These are phyloP conservation scores for Cutaneotrichosporon dermatis DNA, from an alignment of 1,284 basidiomycete genomes.

Conservation along the genomic window DNA sequence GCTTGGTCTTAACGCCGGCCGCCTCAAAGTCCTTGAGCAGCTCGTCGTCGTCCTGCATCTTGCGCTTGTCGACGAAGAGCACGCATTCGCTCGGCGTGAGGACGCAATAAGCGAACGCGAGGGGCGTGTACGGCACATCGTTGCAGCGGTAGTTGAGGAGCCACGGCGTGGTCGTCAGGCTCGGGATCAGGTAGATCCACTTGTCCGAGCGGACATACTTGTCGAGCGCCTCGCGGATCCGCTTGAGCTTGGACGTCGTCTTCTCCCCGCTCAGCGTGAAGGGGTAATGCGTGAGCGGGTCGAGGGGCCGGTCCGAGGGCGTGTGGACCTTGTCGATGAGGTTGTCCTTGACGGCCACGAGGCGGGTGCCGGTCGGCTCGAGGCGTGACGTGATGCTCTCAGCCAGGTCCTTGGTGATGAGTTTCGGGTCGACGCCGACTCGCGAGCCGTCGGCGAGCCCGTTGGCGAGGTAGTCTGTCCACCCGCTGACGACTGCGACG, in stretches of 20 bases:
- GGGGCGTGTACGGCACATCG: constrained; percentile 80
- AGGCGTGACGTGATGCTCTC: constrained; percentile 24
- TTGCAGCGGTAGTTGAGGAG: constrained; percentile 72
- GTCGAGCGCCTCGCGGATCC: constrained; percentile 36
- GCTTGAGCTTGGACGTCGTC: constrained; percentile 31
- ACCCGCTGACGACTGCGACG: constrained; percentile 56
- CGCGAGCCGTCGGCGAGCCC: constrained; percentile 57
- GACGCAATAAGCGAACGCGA: constrained; percentile 80
- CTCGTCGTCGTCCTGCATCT: constrained; percentile 35
- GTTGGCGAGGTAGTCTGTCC: constrained; percentile 70
- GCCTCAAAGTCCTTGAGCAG: constrained; percentile 40
- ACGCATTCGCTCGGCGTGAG: constrained; percentile 56
- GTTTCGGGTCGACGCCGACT: constrained; percentile 83
- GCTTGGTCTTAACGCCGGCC: constrained; percentile 58
- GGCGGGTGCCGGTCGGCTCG: constrained; percentile 31
- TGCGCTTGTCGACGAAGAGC: constrained; percentile 41
- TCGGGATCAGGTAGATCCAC: constrained; percentile 49
- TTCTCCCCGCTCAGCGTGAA: constrained; percentile 65
- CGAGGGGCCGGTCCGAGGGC: constrained; percentile 63
- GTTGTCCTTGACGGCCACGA: constrained; percentile 58
- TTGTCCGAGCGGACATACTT: constrained; percentile 30
- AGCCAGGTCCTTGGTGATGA: constrained; percentile 56
- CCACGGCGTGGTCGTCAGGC: constrained; percentile 59
- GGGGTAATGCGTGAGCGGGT: constrained; percentile 69
- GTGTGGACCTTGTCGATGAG: constrained; percentile 79